phyloP scores from a whole-genome alignment of 257 asterid species.

The Solanum neorickii region DNA sequence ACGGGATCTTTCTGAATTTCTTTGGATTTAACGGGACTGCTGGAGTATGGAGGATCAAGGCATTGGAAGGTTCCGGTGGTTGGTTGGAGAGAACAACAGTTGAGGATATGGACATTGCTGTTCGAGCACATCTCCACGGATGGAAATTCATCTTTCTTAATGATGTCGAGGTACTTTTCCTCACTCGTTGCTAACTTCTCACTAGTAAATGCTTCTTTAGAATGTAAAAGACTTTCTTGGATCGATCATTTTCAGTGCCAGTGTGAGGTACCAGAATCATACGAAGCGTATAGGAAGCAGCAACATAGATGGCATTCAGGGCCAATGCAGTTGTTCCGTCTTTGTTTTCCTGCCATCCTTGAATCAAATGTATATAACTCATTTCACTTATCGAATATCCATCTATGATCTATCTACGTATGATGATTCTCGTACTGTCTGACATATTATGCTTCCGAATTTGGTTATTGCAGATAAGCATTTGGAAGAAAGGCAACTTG shows the following conservation, averaged over 20 bases:
- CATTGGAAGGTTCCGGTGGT: conserved; percentile 91
- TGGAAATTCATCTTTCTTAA: conserved; percentile 91
- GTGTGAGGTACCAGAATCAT: conserved; percentile 92
- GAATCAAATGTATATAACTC: conserved; percentile 43
- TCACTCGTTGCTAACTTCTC: neutral
- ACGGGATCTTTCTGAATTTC: conserved; percentile 72
- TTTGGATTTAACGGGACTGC: conserved; percentile 99
- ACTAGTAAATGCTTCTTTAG: neutral
- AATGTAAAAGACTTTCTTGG: neutral
- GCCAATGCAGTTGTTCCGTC: conserved; percentile 94
- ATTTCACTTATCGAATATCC: neutral
- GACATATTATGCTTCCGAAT: neutral
- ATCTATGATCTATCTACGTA: neutral
- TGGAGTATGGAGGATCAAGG: conserved; percentile 94
- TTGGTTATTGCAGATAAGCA: conserved; percentile 26
- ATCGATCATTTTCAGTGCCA: conserved; percentile 43
- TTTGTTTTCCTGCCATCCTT: conserved; percentile 75
- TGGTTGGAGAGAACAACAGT: conserved; percentile 97
- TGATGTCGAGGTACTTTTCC: conserved; percentile 65
- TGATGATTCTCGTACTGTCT: neutral
- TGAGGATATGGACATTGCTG: conserved; percentile 98
- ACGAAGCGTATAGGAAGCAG: conserved; percentile 88
- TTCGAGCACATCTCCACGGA: conserved; percentile 92
- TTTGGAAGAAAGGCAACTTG: conserved; percentile 37
- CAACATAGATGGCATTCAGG: conserved; percentile 99